These are phyloP conservation scores for Verbena officinalis DNA, from an alignment of 257 asterid species.

Conservation along the genomic window DNA sequence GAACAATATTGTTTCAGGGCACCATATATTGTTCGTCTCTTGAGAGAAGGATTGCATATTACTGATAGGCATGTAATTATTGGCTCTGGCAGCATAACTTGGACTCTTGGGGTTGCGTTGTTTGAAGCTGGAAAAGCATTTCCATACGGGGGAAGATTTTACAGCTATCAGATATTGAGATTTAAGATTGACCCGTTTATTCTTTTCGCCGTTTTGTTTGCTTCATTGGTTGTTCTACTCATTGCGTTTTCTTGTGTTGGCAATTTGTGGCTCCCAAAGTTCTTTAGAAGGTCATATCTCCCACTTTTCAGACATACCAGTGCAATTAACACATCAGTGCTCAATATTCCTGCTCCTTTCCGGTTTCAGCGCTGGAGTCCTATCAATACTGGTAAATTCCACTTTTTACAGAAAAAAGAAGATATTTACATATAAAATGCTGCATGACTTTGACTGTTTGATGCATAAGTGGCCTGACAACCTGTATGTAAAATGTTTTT, in stretches of 20 bases:
- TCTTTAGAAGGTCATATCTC: constrained; percentile 61
- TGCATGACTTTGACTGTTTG: no score
- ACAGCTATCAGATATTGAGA: constrained; percentile 49
- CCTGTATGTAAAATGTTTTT: not conserved
- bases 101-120: constrained; percentile 98
- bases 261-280: constrained; percentile 58
- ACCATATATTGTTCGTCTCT: constrained; percentile 74
- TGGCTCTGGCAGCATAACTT: constrained; percentile 95
- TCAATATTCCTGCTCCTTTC: constrained; percentile 71
- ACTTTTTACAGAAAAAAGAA: not conserved
- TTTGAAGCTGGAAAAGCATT: constrained; percentile 87
- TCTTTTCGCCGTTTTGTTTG: constrained; percentile 50
- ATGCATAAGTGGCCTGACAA: no score
- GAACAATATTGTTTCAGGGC: constrained; percentile 98
- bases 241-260: constrained; percentile 58
- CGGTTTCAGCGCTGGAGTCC: constrained; percentile 93
- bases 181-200: constrained; percentile 56
- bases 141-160: constrained; percentile 46
- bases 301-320: constrained; percentile 70
- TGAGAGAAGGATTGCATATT: constrained; percentile 95
- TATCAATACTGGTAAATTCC: constrained; percentile 64
- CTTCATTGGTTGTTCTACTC: constrained; percentile 64
- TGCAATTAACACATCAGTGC: constrained; percentile 59
- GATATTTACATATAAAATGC: no score
- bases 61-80: constrained; percentile 62